Base-by-base conservation (phyloP, 768 basidiomycete species). In the Pleurotus salmoneostramineus region DNA sequence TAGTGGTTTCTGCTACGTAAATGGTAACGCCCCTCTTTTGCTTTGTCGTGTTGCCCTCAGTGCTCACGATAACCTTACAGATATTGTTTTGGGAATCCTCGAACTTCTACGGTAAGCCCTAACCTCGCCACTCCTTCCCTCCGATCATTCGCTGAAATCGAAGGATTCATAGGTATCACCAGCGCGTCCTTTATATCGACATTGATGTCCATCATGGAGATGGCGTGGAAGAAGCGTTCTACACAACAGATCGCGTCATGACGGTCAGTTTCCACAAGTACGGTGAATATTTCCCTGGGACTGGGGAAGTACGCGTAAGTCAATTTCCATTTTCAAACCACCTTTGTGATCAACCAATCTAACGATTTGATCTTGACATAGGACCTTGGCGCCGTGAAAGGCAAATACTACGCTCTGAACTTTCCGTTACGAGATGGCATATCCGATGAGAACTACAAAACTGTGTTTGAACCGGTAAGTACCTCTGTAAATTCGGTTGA, bases 191-290 rank as follows among this genome's bases (percentile, higher is more conserved):
- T 33, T 98, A 99, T 69, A 89, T 99, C 71, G 96, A 99, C 73
- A 95, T 98, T 59, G 97, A 98, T 71, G 94, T 94, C 51, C 97
- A 98, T 69, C 97, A 99, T 70, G 96, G 97, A 14, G 97, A 98
- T 68, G 96, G 96, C 11, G 97, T 98, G 35, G 97, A 99, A 65
- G 97, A 98, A 68, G 97, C 96, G 2, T 98, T 98, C 76, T 98
- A 97, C 70, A 95, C 92, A 36, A 96, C 93, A 3, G 93, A 98
- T 69, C 81, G 97, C 51, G 97, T 98, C 64, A 95, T 98, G 91
- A 98, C 96, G 2, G 91, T 88, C 65, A 93, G 90, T 49, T 96
- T 99, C 69, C 97, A 98, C 76, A 96, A 98, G 71, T 98, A 91
- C 64, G 96, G 97, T 14, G 95, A 97, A 66, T 95, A 88, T 67